Evolutionary conservation across 2,329 filamentous ascomycete species (phyloP), one percentile per base, ranked within the genome.

Genomic region (Orbilia ellipsospora): DNA sequence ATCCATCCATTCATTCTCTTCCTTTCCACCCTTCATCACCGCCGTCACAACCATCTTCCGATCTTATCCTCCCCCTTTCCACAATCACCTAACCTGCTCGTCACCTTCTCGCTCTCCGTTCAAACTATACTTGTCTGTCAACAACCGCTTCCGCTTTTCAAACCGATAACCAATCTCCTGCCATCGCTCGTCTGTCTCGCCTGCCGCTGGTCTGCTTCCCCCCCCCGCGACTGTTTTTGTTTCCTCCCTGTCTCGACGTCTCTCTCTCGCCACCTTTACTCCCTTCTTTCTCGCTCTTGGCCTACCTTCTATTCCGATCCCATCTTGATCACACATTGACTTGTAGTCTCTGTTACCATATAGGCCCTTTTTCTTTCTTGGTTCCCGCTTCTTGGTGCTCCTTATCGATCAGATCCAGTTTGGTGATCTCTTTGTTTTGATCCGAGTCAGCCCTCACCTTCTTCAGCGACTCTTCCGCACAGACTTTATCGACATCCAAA

Each of bases 231-330:
- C 61, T 74, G 56, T 74, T 68, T 74, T 68, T 45, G 62, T 74
- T 74, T 77, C 80, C 73, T 81, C 80, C 78, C 82, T 81, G 72
- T 74, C 76, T 78, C 80, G 80, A 77, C 80, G 78, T 66, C 80
- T 80, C 69, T 80, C 69, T 80, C 80, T 64, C 81, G 78, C 50
- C 80, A 79, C 82, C 83, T 20, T 16, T 18, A 86, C 77, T 87
- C 85, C 13, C 87, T 84, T 60, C 88, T 88, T 20, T 87, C 85
- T 77, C 84, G 86, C 77, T 87, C 84, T 80, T 86, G 85, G 79
- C 84, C 82, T 72, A 86, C 81, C 79, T 85, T 84, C 80, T 87
- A 87, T 80, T 87, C 87, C 28, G 82, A 56, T 51, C 77, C 81
- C 50, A 85, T 85, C 78, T 15, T 42, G 90, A 85, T 74, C 40